These are phyloP conservation scores for Ceriops decandra DNA, from an alignment of 345 rosid species.

Conservation along the genomic window DNA sequence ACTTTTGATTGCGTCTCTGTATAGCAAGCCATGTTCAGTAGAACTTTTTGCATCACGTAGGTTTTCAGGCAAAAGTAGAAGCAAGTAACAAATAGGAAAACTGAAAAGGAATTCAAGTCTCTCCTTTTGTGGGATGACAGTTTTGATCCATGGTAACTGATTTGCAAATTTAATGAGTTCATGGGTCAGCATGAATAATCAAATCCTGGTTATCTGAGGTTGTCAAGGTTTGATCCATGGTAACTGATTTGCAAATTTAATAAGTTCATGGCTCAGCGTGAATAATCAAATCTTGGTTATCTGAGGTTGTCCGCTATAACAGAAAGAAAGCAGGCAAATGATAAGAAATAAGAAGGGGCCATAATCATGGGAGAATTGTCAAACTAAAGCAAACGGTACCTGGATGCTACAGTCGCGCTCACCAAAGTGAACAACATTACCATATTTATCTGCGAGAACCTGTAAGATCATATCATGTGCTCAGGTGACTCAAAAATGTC, in stretches of 20 bases:
- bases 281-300: no score
- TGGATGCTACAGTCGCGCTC: conserved; percentile 99
- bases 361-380: no score
- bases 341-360: no score
- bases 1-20: conserved; percentile 95
- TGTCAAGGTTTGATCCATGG: no score
- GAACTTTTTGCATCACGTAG: conserved; percentile 12
- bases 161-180: no score
- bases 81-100: background rate
- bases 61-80: conserved; percentile 5
- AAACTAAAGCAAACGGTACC: conserved; percentile 37
- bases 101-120: background rate
- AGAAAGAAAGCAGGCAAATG: no score
- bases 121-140: background rate
- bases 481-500: conserved; percentile 2
- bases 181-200: no score
- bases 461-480: conserved; percentile 32
- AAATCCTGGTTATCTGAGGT: no score
- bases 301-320: no score
- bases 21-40: conserved; percentile 25
- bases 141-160: no score
- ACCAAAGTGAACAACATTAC: conserved; percentile 97
- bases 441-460: conserved; percentile 96
- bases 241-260: no score
- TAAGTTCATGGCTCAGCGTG: no score